Evolutionary conservation across 306 rosid species (phyloP), one percentile per base, ranked within the genome.

Genomic region (Cucumis hystrix): DNA sequence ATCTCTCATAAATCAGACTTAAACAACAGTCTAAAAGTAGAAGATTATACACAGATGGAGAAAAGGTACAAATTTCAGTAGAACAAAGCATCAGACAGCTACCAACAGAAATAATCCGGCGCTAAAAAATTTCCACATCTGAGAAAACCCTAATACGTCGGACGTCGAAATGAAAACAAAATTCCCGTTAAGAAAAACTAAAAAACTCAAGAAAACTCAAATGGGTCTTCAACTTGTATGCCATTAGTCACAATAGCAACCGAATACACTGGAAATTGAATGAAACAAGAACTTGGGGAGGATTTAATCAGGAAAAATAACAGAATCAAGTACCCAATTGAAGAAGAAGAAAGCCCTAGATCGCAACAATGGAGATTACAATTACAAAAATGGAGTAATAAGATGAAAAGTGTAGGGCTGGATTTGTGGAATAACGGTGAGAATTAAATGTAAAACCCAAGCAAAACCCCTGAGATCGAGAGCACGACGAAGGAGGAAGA

Each of bases 131-230:
- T 4, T 10, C 63, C 63, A 28, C 63, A 73, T 35, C 77, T 30
- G 77, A 73, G 61, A 54, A 64, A 82, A 74, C 82, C 79, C 82
- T 79, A 75, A 58, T 56, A 21, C 72, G 23, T 55, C 45, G 9
- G 4, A 33, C 30, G 59, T 65, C 62, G 59, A 57, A 74, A 49
- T 20, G 4, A 71, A 41, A 40, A 54, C 21, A 4, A 76, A 83
- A 71, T 71, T 71, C 25, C 40, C n/a, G 60, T 45, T 45, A 7
- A 11, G 20, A 49, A 71, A 23, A 49, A 28, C 7, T 13, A 58
- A 25, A 49, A 49, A 49, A 8, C 23, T 23, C 16, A 71, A 71
- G 17, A n/a, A 49, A 71, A 17, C 25, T 28, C 54, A 15, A 16
- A 14, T 7, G 41, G 23, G 17, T 28, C 10, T 23, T 71, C 18